A percentile compares a stretch with the other conserved stretches of the same genome.
Evolutionary conservation across 257 asterid genomes (phyloP).

Genomic region (Nyctanthes arbortristis): DNA sequence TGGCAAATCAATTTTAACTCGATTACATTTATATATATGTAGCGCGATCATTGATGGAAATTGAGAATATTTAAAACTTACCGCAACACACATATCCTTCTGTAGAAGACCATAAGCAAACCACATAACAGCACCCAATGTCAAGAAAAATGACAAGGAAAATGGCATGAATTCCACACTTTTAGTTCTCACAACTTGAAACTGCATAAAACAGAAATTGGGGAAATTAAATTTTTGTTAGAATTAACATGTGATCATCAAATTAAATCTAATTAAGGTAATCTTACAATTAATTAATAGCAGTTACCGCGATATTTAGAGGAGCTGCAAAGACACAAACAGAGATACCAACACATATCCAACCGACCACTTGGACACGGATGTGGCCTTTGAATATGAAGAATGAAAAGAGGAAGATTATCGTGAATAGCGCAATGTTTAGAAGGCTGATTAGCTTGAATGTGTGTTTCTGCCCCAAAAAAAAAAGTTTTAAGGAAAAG

Average conservation of each 20-base stretch:
- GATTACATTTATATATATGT: not conserved
- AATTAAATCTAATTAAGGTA: not conserved
- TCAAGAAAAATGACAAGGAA: conserved; percentile 55
- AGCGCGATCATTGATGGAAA: too few species aligned
- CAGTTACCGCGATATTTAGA: conserved; percentile 44
- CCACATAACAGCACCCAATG: conserved; percentile 71
- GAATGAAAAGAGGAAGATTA: conserved; percentile 23
- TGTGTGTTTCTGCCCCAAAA: conserved; percentile 41
- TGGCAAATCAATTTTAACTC: not conserved
- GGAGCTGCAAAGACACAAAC: conserved; percentile 46
- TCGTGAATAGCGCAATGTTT: conserved; percentile 33
- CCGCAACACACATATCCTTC: conserved; percentile 30
- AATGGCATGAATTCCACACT: conserved; percentile 78
- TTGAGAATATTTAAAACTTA: not conserved
- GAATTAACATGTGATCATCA: not conserved
- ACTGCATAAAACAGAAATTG: conserved; percentile 24
- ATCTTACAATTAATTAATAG: not conserved
- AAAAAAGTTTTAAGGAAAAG: too few species aligned
- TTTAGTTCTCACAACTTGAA: conserved; percentile 55
- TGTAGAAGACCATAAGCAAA: conserved; percentile 55
- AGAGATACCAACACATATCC: conserved; percentile 44
- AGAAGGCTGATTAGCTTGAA: conserved; percentile 14
- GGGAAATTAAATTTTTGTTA: not conserved
- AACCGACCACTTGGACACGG: conserved; percentile 40
- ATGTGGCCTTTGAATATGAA: conserved; percentile 16